phyloP scores from a whole-genome alignment of 1,139 yeast species.

The Pichia sp. region DNA sequence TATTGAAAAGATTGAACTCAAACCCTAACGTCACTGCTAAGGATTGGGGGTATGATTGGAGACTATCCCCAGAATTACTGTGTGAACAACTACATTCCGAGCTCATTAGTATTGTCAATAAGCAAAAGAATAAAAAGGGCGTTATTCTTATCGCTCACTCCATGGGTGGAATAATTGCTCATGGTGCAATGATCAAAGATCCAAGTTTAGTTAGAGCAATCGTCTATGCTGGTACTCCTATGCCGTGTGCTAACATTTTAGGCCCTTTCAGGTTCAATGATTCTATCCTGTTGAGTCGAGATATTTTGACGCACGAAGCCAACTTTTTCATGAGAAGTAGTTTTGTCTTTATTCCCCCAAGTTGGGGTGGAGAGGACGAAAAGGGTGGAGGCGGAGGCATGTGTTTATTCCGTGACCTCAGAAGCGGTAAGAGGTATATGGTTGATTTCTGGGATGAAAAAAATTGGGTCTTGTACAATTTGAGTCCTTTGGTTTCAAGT shows the following conservation, averaged over 20 bases:
- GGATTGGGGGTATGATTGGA: slow-evolving; percentile 90
- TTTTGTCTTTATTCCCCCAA: slow-evolving; percentile 76
- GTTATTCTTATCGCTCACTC: slow-evolving; percentile 79
- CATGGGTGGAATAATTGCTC: slow-evolving; percentile 89
- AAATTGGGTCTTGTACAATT: slow-evolving; percentile 73
- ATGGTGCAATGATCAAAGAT: slow-evolving; percentile 64
- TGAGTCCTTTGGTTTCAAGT: slow-evolving; percentile 62
- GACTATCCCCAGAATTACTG: slow-evolving; percentile 60
- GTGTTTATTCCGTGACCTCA: slow-evolving; percentile 57
- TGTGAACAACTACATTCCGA: slow-evolving; percentile 47
- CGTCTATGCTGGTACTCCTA: slow-evolving; percentile 78
- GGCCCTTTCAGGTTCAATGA: slow-evolving; percentile 87
- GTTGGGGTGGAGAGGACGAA: slow-evolving; percentile 26
- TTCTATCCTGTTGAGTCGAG: slow-evolving; percentile 67
- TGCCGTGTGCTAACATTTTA: slow-evolving; percentile 77
- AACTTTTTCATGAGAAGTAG: slow-evolving; percentile 88
- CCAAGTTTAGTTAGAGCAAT: slow-evolving; percentile 70
- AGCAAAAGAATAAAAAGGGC: slow-evolving; percentile 37
- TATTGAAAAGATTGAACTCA: slow-evolving; percentile 49
- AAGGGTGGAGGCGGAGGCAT: slow-evolving; percentile 41
- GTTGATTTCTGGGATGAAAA: slow-evolving; percentile 77
- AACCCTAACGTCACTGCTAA: slow-evolving; percentile 63
- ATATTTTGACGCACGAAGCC: slow-evolving; percentile 71
- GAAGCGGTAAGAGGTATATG: slow-evolving; percentile 39
- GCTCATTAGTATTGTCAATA: slow-evolving; percentile 39